Percentiles rank a stretch among this genome's conserved stretches.
Conservation (phyloP, 2,329 filamentous ascomycete species). For the Neopestalotiopsis sp. region DNA sequence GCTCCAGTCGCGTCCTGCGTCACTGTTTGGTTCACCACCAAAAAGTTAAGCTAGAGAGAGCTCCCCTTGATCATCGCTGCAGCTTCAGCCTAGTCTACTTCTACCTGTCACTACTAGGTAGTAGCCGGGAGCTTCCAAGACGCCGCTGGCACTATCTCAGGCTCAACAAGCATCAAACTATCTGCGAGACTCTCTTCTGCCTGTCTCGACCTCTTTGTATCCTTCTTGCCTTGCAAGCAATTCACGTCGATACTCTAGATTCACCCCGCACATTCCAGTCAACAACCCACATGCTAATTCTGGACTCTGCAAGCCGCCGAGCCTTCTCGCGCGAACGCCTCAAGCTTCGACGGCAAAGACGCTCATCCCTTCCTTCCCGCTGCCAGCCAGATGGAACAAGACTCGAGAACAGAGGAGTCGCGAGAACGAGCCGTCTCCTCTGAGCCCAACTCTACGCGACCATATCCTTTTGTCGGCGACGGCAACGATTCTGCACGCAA, state of each 20-base stretch:
- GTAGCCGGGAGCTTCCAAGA: not conserved
- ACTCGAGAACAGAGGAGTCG: slow-evolving; percentile 54
- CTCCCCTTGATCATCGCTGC: slow-evolving; percentile 17
- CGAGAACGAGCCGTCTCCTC: slow-evolving; percentile 65
- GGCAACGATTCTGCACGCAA: slow-evolving; percentile 62
- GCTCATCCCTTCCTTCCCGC: slow-evolving; percentile 43
- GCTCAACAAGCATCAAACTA: not conserved
- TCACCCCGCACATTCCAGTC: slow-evolving; percentile 21
- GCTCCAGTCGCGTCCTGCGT: slow-evolving; percentile 19
- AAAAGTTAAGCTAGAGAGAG: slow-evolving; percentile 19
- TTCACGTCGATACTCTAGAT: not conserved
- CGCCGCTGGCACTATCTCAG: not conserved
- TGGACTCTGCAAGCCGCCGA: slow-evolving; percentile 51
- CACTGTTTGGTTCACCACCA: slow-evolving; percentile 21
- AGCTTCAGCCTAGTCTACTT: slow-evolving; percentile 13
- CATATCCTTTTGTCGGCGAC: slow-evolving; percentile 70
- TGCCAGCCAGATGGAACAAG: slow-evolving; percentile 60
- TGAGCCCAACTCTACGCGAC: slow-evolving; percentile 67
- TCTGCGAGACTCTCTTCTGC: not conserved
- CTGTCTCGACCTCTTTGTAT: not conserved
- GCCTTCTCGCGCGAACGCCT: slow-evolving; percentile 58
- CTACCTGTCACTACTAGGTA: slow-evolving; percentile 4
- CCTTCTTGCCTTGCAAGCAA: not conserved
- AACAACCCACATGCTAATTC: slow-evolving; percentile 64
- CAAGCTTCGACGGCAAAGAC: slow-evolving; percentile 51